These are phyloP conservation scores for Xerocomus brunneocitrinus DNA, from an alignment of 768 basidiomycete species.

Conservation along the genomic window DNA sequence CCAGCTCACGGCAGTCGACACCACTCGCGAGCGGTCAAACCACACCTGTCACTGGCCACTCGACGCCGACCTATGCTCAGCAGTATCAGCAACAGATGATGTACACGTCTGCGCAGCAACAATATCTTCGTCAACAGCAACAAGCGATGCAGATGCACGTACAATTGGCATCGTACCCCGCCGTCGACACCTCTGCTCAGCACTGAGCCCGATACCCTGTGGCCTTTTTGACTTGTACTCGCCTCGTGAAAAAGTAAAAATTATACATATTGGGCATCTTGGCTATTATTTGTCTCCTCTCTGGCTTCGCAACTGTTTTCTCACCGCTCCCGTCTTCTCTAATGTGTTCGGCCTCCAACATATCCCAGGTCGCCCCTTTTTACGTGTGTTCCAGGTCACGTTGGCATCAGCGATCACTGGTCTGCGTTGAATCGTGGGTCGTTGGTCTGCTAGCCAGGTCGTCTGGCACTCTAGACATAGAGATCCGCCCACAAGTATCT, in stretches of 20 bases:
- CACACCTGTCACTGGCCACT: slow-evolving; percentile 27
- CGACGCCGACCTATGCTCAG: slow-evolving; percentile 31
- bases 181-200: slow-evolving; percentile 14
- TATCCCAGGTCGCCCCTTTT: slow-evolving; percentile 28
- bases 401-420: slow-evolving; percentile 10
- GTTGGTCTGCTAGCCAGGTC: slow-evolving; percentile 7
- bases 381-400: neutral
- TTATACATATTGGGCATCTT: slow-evolving; percentile 34
- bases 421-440: slow-evolving; percentile 3
- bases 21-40: slow-evolving; percentile 30
- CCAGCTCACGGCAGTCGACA: slow-evolving; percentile 32
- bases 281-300: slow-evolving; percentile 20
- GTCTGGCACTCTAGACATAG: slow-evolving; percentile 17
- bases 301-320: slow-evolving; percentile 11
- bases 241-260: slow-evolving; percentile 30
- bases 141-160: slow-evolving; percentile 30
- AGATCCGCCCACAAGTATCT: slow-evolving; percentile 5
- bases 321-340: neutral
- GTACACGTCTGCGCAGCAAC: slow-evolving; percentile 34
- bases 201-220: slow-evolving; percentile 16
- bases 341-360: slow-evolving; percentile 28
- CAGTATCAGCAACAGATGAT: slow-evolving; percentile 37
- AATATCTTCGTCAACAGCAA: slow-evolving; percentile 35
- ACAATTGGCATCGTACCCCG: slow-evolving; percentile 22
- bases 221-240: neutral